Evolutionary conservation across 139 green algal genomes (phyloP).

Genomic region (Chlamydomonas sp.): DNA sequence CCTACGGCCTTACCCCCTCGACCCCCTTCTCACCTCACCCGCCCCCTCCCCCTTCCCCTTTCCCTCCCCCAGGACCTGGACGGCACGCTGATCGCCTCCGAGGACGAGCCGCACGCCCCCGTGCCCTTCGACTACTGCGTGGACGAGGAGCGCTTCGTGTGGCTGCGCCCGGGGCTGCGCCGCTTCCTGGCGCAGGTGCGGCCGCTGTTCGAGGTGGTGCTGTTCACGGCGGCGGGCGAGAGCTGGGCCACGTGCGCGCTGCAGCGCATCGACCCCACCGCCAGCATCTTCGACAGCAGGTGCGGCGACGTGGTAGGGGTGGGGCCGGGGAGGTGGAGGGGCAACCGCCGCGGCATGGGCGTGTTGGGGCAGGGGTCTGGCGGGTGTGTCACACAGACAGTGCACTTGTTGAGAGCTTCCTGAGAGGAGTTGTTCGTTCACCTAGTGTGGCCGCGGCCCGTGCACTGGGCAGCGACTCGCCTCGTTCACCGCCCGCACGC

Average conservation of each 20-base stretch:
- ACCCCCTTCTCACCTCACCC: not conserved
- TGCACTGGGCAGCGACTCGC: not conserved
- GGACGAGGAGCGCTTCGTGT: conserved; percentile 40
- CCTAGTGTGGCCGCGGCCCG: too few relatives aligned
- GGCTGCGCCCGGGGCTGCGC: conserved; percentile 24
- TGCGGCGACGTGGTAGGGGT: not conserved
- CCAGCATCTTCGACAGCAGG: conserved; percentile 40
- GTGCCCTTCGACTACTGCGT: conserved; percentile 33
- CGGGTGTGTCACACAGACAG: too few relatives aligned
- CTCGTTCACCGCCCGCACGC: not conserved
- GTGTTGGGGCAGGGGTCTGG: not conserved
- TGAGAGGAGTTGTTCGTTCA: too few relatives aligned
- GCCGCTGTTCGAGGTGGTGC: conserved; percentile 27
- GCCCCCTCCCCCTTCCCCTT: not conserved
- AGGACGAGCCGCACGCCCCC: conserved; percentile 47
- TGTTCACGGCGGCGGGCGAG: conserved; percentile 80
- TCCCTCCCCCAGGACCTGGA: conserved; percentile 66
- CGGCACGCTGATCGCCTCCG: conserved; percentile 73
- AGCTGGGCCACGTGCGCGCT: conserved; percentile 75
- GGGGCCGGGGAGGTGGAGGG: not conserved
- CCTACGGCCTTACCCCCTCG: not conserved
- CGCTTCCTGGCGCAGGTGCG: conserved; percentile 30
- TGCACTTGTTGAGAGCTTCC: too few relatives aligned
- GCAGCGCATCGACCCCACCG: conserved; percentile 50
- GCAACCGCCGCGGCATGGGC: conserved; percentile 64